Percentiles rank a stretch among this genome's conserved stretches.
Conservation (phyloP, 139 green algal species). For the Chlamydomonas sphaeroides region DNA sequence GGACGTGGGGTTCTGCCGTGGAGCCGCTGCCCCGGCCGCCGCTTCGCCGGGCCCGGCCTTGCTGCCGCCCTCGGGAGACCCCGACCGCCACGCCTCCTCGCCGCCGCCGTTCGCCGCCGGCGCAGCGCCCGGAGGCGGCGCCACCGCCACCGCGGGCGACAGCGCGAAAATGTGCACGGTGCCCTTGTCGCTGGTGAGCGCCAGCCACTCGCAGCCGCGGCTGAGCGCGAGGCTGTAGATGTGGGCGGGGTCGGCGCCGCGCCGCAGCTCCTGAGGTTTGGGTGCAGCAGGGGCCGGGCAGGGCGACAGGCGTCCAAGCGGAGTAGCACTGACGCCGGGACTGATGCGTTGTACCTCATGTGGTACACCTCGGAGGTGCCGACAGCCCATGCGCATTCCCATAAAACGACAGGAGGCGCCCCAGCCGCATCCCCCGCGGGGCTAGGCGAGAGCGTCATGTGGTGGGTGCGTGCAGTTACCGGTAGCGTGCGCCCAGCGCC, state of each 20-base stretch:
- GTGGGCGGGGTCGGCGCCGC: constrained; percentile 85
- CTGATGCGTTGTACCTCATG: too few species aligned
- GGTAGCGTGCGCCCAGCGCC: too few species aligned
- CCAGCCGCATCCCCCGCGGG: too few species aligned
- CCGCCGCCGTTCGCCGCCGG: neutral
- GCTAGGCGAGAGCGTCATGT: too few species aligned
- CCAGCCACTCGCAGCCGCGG: constrained; percentile 82
- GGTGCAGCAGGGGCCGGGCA: too few species aligned
- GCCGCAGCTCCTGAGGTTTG: constrained; percentile 90
- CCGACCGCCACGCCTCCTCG: neutral
- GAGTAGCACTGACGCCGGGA: too few species aligned
- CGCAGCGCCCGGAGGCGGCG: neutral
- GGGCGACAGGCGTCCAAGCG: too few species aligned
- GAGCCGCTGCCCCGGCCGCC: neutral
- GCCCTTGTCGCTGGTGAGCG: constrained; percentile 90
- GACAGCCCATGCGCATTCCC: too few species aligned
- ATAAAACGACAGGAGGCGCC: too few species aligned
- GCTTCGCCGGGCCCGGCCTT: neutral
- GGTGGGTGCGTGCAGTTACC: neutral
- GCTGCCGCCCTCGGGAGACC: neutral
- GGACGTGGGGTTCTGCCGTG: constrained; percentile 53
- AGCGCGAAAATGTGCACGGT: constrained; percentile 92
- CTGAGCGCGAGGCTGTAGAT: constrained; percentile 92
- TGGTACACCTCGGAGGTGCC: too few species aligned
- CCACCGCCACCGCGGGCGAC: constrained; percentile 57